Percentiles rank a stretch among this genome's conserved stretches.
Conservation (phyloP, 345 rosid species). For the Populus pruinosa region DNA sequence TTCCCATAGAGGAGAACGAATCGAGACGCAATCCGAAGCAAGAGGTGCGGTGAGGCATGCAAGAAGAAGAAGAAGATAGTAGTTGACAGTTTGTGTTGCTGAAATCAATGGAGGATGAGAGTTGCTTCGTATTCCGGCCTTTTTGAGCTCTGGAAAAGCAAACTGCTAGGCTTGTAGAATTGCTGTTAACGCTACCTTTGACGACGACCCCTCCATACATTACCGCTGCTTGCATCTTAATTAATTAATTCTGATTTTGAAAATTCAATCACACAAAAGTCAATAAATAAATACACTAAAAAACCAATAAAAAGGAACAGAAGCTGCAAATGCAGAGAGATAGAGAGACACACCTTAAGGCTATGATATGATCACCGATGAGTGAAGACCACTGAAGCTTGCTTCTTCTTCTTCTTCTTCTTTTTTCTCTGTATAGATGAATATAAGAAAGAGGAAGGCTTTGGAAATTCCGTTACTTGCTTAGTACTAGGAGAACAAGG, state of each 20-base stretch:
- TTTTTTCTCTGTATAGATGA: not conserved
- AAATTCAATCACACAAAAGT: slow-evolving; percentile 22
- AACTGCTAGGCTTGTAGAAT: not conserved
- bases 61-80: not conserved
- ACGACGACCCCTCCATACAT: slow-evolving; percentile 40
- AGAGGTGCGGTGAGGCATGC: slow-evolving; percentile 23
- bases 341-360: not conserved
- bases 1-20: slow-evolving; percentile 47
- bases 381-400: not conserved
- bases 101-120: not conserved
- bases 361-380: not conserved
- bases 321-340: not conserved
- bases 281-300: slow-evolving; percentile 6
- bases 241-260: slow-evolving; percentile 11
- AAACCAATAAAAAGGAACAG: slow-evolving; percentile 5
- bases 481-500: slow-evolving; percentile 16
- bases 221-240: slow-evolving; percentile 57
- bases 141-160: not conserved
- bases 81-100: slow-evolving; percentile 13
- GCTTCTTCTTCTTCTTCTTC: not conserved
- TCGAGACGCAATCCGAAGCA: slow-evolving; percentile 37
- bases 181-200: slow-evolving; percentile 13
- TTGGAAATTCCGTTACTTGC: slow-evolving; percentile 45
- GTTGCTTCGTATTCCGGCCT: not conserved
- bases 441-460: slow-evolving; percentile 15